A percentile compares a stretch with the other conserved stretches of the same genome.
These are phyloP conservation scores for Penicillium sp. DNA, from an alignment of 2,329 filamentous ascomycete genomes.

Conservation along the genomic window DNA sequence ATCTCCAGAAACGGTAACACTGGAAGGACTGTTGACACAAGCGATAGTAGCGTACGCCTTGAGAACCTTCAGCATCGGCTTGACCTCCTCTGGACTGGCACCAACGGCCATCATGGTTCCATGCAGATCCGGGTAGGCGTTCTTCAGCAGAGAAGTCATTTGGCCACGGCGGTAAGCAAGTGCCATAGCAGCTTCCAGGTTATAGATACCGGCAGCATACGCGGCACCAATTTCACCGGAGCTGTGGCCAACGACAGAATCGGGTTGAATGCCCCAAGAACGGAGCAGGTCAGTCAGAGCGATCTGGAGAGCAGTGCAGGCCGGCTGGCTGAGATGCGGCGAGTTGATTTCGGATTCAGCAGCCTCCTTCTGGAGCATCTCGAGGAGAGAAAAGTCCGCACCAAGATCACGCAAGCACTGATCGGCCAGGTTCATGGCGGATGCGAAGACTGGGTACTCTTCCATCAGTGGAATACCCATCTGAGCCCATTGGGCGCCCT, in stretches of 20 bases:
- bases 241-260: slow-evolving; percentile 20
- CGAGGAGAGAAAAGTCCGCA: slow-evolving; percentile 19
- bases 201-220: slow-evolving; percentile 19
- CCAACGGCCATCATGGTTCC: slow-evolving; percentile 32
- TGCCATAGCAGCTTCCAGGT: slow-evolving; percentile 18
- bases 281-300: slow-evolving; percentile 18
- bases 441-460: slow-evolving; percentile 20
- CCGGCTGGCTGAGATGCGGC: slow-evolving; percentile 19
- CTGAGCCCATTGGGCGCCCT: slow-evolving; percentile 22
- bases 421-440: slow-evolving; percentile 16
- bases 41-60: slow-evolving; percentile 19
- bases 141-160: slow-evolving; percentile 18
- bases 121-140: slow-evolving; percentile 18
- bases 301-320: slow-evolving; percentile 21
- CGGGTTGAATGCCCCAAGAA: slow-evolving; percentile 18
- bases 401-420: slow-evolving; percentile 13
- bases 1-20: slow-evolving; percentile 22
- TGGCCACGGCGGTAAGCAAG: slow-evolving; percentile 23
- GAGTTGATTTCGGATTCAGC: slow-evolving; percentile 14
- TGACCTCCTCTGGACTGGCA: slow-evolving; percentile 13
- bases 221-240: slow-evolving; percentile 24
- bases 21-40: slow-evolving; percentile 23
- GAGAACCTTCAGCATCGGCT: slow-evolving; percentile 14
- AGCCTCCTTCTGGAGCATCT: slow-evolving; percentile 12
- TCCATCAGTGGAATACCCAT: slow-evolving; percentile 26